These are phyloP conservation scores for Durio zibethinus DNA, from an alignment of 345 rosid species.

Conservation along the genomic window DNA sequence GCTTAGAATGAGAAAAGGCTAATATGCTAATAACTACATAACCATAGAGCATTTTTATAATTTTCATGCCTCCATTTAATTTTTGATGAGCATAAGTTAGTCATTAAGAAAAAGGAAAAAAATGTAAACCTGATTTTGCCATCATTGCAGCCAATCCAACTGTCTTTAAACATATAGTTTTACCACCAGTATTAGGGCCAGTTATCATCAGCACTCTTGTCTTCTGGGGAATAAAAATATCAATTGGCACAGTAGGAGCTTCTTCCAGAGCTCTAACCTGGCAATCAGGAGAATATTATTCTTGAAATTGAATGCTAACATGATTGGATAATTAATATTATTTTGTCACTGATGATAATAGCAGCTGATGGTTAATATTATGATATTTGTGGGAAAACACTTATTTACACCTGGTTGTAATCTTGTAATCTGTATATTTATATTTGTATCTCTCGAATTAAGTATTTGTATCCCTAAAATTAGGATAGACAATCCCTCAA, in stretches of 20 bases:
- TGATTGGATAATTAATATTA: background rate
- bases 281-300: slow-evolving; percentile 5
- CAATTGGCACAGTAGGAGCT: slow-evolving; percentile 70
- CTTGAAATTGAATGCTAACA: background rate
- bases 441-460: no score
- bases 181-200: slow-evolving; percentile 98
- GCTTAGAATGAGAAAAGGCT: background rate
- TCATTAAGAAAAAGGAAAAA: background rate
- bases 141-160: slow-evolving; percentile 92
- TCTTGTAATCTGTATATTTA: no score
- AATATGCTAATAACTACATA: background rate
- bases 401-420: no score
- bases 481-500: no score
- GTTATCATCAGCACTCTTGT: slow-evolving; percentile 82
- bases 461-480: no score
- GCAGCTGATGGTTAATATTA: slow-evolving; percentile 5
- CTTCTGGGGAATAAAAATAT: slow-evolving; percentile 56
- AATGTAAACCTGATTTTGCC: slow-evolving; percentile 78
- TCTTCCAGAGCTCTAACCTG: slow-evolving; percentile 56
- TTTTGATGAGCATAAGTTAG: background rate
- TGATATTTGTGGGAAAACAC: no score
- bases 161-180: slow-evolving; percentile 89
- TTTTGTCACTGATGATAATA: background rate
- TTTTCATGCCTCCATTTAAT: background rate
- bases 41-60: background rate